A percentile compares a stretch with the other conserved stretches of the same genome.
Conservation (phyloP, 176 grass and related monocot genomes). For the Thalia dealbata region DNA sequence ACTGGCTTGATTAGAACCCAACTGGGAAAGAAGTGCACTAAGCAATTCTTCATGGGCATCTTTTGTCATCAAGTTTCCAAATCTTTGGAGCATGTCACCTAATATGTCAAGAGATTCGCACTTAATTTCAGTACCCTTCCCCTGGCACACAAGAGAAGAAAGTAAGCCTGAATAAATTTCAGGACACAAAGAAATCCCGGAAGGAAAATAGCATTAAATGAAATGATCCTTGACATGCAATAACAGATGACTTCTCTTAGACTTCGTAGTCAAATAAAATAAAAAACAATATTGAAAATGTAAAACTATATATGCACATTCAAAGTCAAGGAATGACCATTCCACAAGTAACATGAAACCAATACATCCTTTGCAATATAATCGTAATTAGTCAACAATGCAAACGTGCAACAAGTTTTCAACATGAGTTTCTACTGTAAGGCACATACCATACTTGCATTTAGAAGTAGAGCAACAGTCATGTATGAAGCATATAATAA, state of each 20-base stretch:
- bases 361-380: background rate
- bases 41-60: slow-evolving; percentile 71
- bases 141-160: slow-evolving; percentile 30
- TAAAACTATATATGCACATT: background rate
- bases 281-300: background rate
- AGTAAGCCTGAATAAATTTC: background rate
- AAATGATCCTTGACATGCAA: background rate
- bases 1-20: slow-evolving; percentile 77
- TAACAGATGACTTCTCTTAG: background rate
- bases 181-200: background rate
- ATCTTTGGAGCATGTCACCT: slow-evolving; percentile 79
- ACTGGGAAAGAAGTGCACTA: slow-evolving; percentile 56
- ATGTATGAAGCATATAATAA: background rate
- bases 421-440: background rate
- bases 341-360: background rate
- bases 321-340: background rate
- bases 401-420: background rate
- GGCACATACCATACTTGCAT: background rate
- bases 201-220: background rate
- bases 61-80: slow-evolving; percentile 71
- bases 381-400: background rate
- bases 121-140: slow-evolving; percentile 82
- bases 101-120: slow-evolving; percentile 96
- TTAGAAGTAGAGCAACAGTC: background rate
- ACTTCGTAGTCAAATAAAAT: background rate